Conservation (phyloP, 345 rosid species). For the Camelina laxa region DNA sequence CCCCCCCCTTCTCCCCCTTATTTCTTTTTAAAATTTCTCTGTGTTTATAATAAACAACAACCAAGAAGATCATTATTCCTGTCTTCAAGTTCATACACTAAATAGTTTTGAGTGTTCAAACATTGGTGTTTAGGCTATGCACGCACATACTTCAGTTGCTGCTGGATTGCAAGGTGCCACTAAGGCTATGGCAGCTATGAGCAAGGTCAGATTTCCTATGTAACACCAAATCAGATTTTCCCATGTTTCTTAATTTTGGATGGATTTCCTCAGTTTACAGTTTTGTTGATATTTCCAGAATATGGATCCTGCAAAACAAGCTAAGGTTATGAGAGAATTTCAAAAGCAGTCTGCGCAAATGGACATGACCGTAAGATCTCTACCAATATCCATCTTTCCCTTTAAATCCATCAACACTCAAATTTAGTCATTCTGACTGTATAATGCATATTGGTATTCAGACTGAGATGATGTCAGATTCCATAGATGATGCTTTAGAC, state of each 20-base stretch:
- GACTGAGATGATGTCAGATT: conserved; percentile 97
- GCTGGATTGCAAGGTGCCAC: conserved; percentile 91
- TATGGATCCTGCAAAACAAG: conserved; percentile 95
- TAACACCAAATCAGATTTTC: neutral
- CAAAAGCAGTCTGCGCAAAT: conserved; percentile 93
- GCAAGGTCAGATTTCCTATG: conserved; percentile 60
- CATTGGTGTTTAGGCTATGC: conserved; percentile 71
- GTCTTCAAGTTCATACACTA: neutral
- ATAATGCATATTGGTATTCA: conserved; percentile 43
- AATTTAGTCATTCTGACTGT: conserved; percentile 12
- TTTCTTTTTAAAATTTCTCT: neutral
- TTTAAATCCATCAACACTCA: conserved; percentile 28
- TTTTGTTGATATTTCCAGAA: conserved; percentile 53
- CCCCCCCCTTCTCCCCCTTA: neutral
- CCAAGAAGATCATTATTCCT: neutral
- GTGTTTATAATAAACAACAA: neutral
- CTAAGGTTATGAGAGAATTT: conserved; percentile 74
- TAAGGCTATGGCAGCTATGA: conserved; percentile 88
- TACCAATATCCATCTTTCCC: conserved; percentile 19
- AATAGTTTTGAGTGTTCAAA: neutral
- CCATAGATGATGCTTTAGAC: conserved; percentile 88
- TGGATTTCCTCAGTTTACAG: conserved; percentile 2
- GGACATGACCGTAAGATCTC: conserved; percentile 91
- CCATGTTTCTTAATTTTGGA: neutral
- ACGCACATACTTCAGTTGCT: conserved; percentile 92